Percentiles rank a stretch among this genome's conserved stretches.
These are phyloP conservation scores for Lepiota subincarnata DNA, from an alignment of 768 basidiomycete genomes.

Conservation along the genomic window DNA sequence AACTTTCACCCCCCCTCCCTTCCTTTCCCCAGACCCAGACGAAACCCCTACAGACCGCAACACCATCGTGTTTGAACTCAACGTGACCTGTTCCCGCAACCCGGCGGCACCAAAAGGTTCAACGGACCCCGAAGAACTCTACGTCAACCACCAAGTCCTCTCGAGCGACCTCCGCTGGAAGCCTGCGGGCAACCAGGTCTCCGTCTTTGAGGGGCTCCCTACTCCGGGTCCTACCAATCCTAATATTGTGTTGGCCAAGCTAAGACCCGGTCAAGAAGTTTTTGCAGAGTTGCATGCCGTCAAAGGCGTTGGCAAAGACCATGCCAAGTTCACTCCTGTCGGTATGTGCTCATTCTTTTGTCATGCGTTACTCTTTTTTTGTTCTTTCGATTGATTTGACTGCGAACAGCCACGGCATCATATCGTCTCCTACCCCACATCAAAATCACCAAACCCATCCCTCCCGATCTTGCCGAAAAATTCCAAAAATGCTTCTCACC, in stretches of 20 bases:
- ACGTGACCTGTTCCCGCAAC: constrained; percentile 61
- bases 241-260: constrained; percentile 86
- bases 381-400: background rate
- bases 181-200: constrained; percentile 77
- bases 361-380: background rate
- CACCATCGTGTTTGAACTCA: constrained; percentile 83
- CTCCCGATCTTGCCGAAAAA: constrained; percentile 69
- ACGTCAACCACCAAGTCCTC: constrained; percentile 64
- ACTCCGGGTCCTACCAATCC: constrained; percentile 63
- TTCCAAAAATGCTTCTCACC: constrained; percentile 88
- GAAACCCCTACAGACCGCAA: constrained; percentile 81
- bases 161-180: constrained; percentile 71
- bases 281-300: constrained; percentile 86
- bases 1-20: no score
- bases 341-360: constrained; percentile 42
- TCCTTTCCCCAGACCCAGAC: constrained; percentile 28
- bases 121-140: constrained; percentile 59
- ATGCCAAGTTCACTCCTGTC: constrained; percentile 96
- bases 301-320: constrained; percentile 90
- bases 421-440: constrained; percentile 91
- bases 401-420: constrained; percentile 77
- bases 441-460: constrained; percentile 69
- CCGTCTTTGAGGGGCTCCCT: constrained; percentile 46
- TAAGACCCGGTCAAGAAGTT: constrained; percentile 87
- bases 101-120: constrained; percentile 49